phyloP scores from a whole-genome alignment of 257 asterid genomes.

The Jacaranda copaia region DNA sequence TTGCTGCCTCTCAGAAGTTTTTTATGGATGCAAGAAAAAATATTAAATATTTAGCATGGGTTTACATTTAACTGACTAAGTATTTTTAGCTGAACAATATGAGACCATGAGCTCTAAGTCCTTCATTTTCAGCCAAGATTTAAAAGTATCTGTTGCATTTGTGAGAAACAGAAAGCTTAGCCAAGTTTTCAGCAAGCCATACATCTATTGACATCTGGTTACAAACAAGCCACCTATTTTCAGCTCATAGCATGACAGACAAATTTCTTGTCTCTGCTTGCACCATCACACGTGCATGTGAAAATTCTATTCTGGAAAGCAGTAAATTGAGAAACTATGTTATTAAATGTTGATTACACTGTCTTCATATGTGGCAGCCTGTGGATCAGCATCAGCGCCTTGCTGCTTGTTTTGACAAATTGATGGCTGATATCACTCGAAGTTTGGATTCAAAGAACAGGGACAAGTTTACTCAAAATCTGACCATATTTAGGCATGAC shows the following conservation, averaged over 20 bases:
- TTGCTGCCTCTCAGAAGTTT: background rate
- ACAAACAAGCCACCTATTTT: background rate
- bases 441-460: conserved; percentile 94
- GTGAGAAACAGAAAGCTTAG: background rate
- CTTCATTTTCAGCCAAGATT: background rate
- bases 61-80: background rate
- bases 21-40: background rate
- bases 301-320: background rate
- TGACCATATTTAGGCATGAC: conserved; percentile 78
- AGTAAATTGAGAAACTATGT: conserved; percentile 11
- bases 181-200: background rate
- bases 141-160: background rate
- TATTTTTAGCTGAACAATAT: background rate
- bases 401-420: conserved; percentile 78
- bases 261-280: background rate
- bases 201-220: background rate
- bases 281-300: conserved; percentile 20
- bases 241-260: background rate
- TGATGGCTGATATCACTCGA: conserved; percentile 80
- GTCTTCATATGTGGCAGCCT: conserved; percentile 61
- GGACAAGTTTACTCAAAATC: conserved; percentile 93
- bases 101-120: background rate
- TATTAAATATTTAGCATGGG: background rate
- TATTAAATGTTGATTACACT: conserved; percentile 24
- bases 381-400: conserved; percentile 89